A percentile compares a stretch with the other conserved stretches of the same genome.
Evolutionary conservation across 768 basidiomycete genomes (phyloP).

Genomic region (Suillus weaverae): DNA sequence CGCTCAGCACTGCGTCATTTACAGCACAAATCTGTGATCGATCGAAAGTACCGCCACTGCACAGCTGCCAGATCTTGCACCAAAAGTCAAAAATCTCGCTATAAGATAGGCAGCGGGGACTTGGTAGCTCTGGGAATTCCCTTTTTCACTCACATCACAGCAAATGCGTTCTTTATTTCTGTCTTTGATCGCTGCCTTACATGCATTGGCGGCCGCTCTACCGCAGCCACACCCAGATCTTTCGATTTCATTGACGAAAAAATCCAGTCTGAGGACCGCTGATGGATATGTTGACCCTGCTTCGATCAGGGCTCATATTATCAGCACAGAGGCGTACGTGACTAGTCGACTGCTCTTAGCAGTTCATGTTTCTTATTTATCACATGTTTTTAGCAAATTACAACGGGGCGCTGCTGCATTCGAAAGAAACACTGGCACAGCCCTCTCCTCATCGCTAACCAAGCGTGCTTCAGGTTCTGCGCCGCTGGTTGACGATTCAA

Average conservation of each 20-base stretch:
- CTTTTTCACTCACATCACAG: background rate
- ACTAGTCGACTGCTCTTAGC: background rate
- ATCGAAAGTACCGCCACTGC: background rate
- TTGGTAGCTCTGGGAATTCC: background rate
- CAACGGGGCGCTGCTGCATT: slow-evolving; percentile 12
- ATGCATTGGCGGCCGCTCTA: slow-evolving; percentile 17
- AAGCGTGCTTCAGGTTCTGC: background rate
- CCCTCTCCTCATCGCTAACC: background rate
- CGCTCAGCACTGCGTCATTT: no score
- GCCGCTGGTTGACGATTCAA: slow-evolving; percentile 16
- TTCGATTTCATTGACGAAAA: slow-evolving; percentile 20
- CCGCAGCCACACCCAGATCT: slow-evolving; percentile 14
- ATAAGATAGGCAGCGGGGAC: background rate
- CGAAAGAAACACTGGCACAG: slow-evolving; percentile 4
- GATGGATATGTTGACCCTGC: slow-evolving; percentile 19
- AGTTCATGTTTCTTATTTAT: slow-evolving; percentile 5
- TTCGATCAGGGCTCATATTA: slow-evolving; percentile 17
- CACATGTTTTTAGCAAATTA: slow-evolving; percentile 19
- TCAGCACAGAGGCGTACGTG: slow-evolving; percentile 12
- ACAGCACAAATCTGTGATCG: background rate
- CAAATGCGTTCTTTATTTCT: slow-evolving; percentile 14
- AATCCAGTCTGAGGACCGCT: slow-evolving; percentile 4
- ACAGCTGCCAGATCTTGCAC: background rate
- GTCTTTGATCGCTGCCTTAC: slow-evolving; percentile 10
- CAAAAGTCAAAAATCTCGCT: background rate